A percentile compares a stretch with the other conserved stretches of the same genome.
Conservation (phyloP, 1,284 basidiomycete species). For the Meira miltonrushii region DNA sequence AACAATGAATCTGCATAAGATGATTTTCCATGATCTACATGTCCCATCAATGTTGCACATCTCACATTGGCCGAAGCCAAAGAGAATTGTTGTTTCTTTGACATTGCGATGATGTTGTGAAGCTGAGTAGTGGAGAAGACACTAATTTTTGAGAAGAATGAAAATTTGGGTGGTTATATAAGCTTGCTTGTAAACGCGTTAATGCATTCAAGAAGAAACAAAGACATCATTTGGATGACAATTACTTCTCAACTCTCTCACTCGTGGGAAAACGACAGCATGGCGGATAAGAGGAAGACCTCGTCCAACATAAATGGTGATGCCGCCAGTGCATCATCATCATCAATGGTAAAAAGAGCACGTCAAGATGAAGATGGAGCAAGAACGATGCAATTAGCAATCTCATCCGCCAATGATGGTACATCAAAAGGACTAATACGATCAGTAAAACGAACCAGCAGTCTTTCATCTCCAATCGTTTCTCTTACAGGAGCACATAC, state of each 20-base stretch:
- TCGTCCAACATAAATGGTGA: slow-evolving; percentile 19
- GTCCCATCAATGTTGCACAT: slow-evolving; percentile 50
- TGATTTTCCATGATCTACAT: slow-evolving; percentile 53
- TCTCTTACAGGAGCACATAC: slow-evolving; percentile 42
- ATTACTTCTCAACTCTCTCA: background rate
- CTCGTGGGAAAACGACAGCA: slow-evolving; percentile 6
- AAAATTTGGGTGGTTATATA: background rate
- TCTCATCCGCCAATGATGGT: slow-evolving; percentile 32
- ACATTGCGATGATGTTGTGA: background rate
- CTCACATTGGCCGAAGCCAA: slow-evolving; percentile 45
- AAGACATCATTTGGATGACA: too few species aligned
- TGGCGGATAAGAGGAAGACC: slow-evolving; percentile 46
- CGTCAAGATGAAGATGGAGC: slow-evolving; percentile 25
- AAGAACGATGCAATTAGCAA: slow-evolving; percentile 24
- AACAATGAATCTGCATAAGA: slow-evolving; percentile 88
- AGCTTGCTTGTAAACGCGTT: background rate
- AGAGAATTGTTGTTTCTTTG: slow-evolving; percentile 1
- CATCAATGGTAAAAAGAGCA: slow-evolving; percentile 35
- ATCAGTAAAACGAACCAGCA: slow-evolving; percentile 37
- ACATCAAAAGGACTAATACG: slow-evolving; percentile 36
- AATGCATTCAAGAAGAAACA: too few species aligned
- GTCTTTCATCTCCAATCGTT: slow-evolving; percentile 37
- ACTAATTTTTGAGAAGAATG: background rate
- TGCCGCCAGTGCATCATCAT: slow-evolving; percentile 11
- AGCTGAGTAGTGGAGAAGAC: background rate